Percentiles rank a stretch among this genome's conserved stretches.
These are phyloP conservation scores for Saturnispora saitoi DNA, from an alignment of 805 yeast genomes.

Conservation along the genomic window DNA sequence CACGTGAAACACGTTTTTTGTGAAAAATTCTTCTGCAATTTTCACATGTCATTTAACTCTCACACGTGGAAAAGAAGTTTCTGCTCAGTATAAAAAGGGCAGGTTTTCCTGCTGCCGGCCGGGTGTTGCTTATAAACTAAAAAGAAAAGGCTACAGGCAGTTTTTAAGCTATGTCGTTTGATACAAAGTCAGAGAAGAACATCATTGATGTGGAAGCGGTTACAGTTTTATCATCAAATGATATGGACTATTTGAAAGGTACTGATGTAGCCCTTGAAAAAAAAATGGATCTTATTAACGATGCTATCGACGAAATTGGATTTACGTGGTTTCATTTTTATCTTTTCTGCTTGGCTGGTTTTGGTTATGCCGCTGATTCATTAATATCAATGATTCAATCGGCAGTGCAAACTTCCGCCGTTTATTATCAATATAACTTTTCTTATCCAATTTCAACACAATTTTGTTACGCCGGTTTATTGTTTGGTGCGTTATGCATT, in stretches of 20 bases:
- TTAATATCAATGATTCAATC: slow-evolving; percentile 41
- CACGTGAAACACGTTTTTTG: too few relatives aligned
- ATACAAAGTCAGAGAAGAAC: neutral
- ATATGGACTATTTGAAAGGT: slow-evolving; percentile 15
- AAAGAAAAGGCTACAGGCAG: neutral
- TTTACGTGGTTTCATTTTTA: slow-evolving; percentile 48
- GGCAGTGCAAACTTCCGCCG: slow-evolving; percentile 37
- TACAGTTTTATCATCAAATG: neutral
- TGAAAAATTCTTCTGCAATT: too few relatives aligned
- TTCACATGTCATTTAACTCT: neutral
- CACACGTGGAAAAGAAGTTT: neutral
- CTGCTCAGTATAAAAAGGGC: slow-evolving; percentile 2
- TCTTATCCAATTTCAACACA: slow-evolving; percentile 38
- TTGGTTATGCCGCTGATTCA: slow-evolving; percentile 50
- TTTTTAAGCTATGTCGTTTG: neutral
- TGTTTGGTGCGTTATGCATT: slow-evolving; percentile 48
- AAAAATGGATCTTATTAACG: slow-evolving; percentile 39
- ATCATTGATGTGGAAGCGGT: neutral
- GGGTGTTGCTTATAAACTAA: too few relatives aligned
- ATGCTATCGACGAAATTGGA: slow-evolving; percentile 54
- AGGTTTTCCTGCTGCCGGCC: too few relatives aligned
- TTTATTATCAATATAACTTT: slow-evolving; percentile 38
- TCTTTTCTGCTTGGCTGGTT: slow-evolving; percentile 43
- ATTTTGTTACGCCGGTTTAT: slow-evolving; percentile 42
- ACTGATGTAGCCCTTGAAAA: slow-evolving; percentile 30